Percentiles rank a stretch among this genome's conserved stretches.
Evolutionary conservation across 139 green algal genomes (phyloP).

Genomic region (Chlorella sp.): DNA sequence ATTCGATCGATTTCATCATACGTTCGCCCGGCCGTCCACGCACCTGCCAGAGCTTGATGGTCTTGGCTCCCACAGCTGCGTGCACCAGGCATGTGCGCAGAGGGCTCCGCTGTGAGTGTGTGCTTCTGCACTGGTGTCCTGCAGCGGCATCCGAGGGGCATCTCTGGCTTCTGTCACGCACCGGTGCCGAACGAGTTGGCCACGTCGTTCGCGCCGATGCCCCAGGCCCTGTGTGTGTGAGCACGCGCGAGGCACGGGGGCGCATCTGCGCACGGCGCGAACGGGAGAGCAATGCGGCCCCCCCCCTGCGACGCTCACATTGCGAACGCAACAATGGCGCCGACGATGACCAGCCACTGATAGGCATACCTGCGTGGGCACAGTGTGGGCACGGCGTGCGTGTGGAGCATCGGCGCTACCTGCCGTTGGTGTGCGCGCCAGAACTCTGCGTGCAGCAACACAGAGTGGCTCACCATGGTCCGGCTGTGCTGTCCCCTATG

Average conservation of each 20-base stretch:
- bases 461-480: not conserved
- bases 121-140: not conserved
- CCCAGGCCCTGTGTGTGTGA: conserved; percentile 19
- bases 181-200: conserved; percentile 38
- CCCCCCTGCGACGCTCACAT: not conserved
- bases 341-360: conserved; percentile 3
- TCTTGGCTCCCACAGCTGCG: conserved; percentile 33
- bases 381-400: too few relatives aligned
- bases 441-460: not conserved
- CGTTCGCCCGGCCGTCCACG: not conserved
- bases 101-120: not conserved
- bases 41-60: conserved; percentile 28
- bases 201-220: conserved; percentile 32
- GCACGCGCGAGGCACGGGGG: not conserved
- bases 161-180: not conserved
- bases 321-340: conserved; percentile 9
- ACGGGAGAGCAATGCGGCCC: not conserved
- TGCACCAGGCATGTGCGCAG: not conserved
- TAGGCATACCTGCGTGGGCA: not conserved
- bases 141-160: not conserved
- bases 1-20: too few relatives aligned
- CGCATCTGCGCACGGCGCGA: not conserved
- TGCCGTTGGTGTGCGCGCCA: not conserved
- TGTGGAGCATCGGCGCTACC: too few relatives aligned
- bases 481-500: not conserved